Evolutionary conservation across 2,329 filamentous ascomycete species (phyloP).

Genomic region (Paraphoma sp.): DNA sequence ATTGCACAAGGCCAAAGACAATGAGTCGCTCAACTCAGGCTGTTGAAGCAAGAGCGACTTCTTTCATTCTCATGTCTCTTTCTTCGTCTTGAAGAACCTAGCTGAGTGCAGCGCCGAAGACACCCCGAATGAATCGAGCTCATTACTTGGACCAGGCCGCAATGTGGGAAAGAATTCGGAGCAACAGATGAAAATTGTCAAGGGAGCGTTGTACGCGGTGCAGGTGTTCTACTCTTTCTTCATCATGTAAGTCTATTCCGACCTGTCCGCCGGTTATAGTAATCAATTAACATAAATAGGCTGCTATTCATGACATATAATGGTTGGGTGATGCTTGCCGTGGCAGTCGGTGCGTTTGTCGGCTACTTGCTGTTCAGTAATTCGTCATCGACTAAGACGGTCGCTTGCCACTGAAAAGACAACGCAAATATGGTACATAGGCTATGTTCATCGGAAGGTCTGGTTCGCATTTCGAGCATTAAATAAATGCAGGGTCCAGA

Average conservation of each 20-base stretch:
- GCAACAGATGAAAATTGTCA: conserved; percentile 75
- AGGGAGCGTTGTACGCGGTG: conserved; percentile 83
- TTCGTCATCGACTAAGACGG: conserved; percentile 78
- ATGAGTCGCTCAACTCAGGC: too few species aligned
- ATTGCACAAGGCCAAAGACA: too few species aligned
- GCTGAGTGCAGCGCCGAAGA: conserved; percentile 42
- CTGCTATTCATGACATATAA: conserved; percentile 99
- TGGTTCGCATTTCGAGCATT: too few species aligned
- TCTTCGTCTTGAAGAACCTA: conserved; percentile 22
- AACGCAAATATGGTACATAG: too few species aligned
- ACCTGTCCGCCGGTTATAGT: too few species aligned
- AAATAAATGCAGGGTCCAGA: background rate
- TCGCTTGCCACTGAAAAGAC: conserved; percentile 77
- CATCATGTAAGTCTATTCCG: conserved; percentile 82
- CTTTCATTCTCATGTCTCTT: background rate
- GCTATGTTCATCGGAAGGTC: too few species aligned
- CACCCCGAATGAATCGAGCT: conserved; percentile 62
- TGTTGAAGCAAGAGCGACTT: too few species aligned
- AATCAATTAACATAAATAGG: conserved; percentile 60
- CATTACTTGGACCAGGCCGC: conserved; percentile 78
- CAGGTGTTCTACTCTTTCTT: conserved; percentile 99
- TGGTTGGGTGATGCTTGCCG: conserved; percentile 93
- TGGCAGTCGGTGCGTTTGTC: conserved; percentile 85
- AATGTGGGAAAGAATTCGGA: conserved; percentile 61
- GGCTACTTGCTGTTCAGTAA: conserved; percentile 82